Conservation (phyloP, 2,329 filamentous ascomycete genomes). For the Thyridium curvatum region DNA sequence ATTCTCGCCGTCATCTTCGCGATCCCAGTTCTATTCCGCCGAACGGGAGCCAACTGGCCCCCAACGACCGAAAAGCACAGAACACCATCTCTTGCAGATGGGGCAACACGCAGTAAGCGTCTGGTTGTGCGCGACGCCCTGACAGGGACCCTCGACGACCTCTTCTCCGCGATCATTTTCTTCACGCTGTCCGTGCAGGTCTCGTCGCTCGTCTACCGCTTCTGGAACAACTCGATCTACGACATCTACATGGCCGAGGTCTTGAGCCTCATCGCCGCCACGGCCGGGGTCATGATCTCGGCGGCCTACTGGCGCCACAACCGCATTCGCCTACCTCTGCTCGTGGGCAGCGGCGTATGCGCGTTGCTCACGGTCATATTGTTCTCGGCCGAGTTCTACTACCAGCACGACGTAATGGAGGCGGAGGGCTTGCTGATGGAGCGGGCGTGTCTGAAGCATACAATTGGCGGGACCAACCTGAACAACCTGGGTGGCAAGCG, state of each 20-base stretch:
- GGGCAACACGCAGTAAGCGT: too few species aligned
- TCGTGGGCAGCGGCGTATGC: background rate
- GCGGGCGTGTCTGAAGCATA: background rate
- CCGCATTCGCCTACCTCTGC: background rate
- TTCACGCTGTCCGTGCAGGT: background rate
- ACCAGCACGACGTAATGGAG: background rate
- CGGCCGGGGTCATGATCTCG: background rate
- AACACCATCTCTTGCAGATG: too few species aligned
- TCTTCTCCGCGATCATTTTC: background rate
- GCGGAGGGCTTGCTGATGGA: background rate
- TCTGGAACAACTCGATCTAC: background rate
- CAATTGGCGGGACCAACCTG: background rate
- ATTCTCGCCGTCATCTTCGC: background rate
- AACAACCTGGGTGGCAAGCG: slow-evolving; percentile 1
- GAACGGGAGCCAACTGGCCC: too few species aligned
- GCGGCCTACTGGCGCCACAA: background rate
- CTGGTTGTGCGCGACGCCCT: background rate
- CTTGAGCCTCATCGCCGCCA: background rate
- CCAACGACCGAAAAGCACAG: too few species aligned
- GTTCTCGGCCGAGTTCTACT: background rate
- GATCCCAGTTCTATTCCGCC: background rate
- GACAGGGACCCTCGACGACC: background rate
- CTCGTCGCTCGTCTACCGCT: background rate
- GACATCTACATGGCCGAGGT: slow-evolving; percentile 1
- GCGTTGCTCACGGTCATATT: background rate